phyloP scores from a whole-genome alignment of 1,284 basidiomycete species.

The Marasmius oreades region DNA sequence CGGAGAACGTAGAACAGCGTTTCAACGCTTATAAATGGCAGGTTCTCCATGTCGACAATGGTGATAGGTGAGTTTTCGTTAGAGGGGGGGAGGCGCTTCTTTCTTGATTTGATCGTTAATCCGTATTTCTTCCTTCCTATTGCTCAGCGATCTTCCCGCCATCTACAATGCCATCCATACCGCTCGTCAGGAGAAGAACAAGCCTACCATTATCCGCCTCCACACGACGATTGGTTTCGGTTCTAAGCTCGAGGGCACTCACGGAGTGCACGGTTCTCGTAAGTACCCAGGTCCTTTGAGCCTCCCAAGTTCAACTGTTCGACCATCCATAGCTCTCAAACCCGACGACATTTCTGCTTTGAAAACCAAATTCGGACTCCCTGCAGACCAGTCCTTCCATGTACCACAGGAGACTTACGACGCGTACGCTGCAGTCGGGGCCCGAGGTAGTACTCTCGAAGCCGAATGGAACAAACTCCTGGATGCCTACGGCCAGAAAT shows the following conservation, averaged over 20 bases:
- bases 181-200: conserved; percentile 73
- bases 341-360: conserved; percentile 84
- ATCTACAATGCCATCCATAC: conserved; percentile 82
- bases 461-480: conserved; percentile 76
- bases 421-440: conserved; percentile 63
- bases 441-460: conserved; percentile 75
- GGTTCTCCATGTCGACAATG: conserved; percentile 80
- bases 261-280: conserved; percentile 92
- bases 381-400: conserved; percentile 76
- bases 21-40: conserved; percentile 95
- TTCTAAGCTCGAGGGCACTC: conserved; percentile 88
- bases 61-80: conserved; percentile 70
- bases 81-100: too few relatives aligned
- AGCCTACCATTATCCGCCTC: conserved; percentile 86
- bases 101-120: too few relatives aligned
- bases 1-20: conserved; percentile 87
- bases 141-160: conserved; percentile 64
- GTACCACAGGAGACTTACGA: conserved; percentile 77
- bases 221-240: conserved; percentile 94
- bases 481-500: conserved; percentile 71
- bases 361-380: conserved; percentile 85
- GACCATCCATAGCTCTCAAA: conserved; percentile 71
- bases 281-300: conserved; percentile 27
- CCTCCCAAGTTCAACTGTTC: conserved; percentile 8
- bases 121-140: conserved; percentile 3